Base-by-base conservation (phyloP, 2,329 filamentous ascomycete genomes). In the Blastomyces silverae region DNA sequence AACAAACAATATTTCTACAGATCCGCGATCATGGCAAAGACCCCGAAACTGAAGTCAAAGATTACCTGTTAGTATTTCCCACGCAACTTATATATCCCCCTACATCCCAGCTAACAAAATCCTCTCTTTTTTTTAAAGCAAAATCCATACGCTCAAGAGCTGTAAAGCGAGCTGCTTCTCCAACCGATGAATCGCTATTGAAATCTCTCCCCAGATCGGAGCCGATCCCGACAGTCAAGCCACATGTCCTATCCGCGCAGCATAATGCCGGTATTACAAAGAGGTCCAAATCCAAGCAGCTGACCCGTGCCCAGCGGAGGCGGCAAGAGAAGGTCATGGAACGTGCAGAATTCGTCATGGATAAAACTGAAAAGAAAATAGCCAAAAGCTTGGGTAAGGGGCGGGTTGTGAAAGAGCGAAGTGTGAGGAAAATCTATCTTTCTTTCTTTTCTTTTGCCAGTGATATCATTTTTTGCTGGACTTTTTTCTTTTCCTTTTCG, bases 71-170 rank as follows among this genome's bases (percentile, higher is more conserved):
- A 22, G 42, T 37, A 25, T 46, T 8, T 37, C 25, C 17, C 7
- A 20, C 15, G 11, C 50, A 53, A 31, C 5, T 8, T 53, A 31
- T 31, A 53, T 52, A 28, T 25, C 17, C 31, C 59, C 25, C 20
- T 37, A 34, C 31, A 57, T 46, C 62, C 68, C 68, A 66, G 8
- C 15, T 15, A 22, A 8, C 25, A 6, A 57, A 39, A 57, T 31
- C 15, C 57, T 53, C n/a, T 25, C n/a, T 34, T 48, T 28, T 66
- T n/a, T 28, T 66, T n/a, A 20, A 46, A 86, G 83, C 79, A 65
- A 77, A 80, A 60, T 82, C 83, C 1, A 68, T 79, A 20, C 83
- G 83, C 71, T 86, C 85, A 61, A 84, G 85, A 64, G 84, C 85
- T 64, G 83, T 84, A 48, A 81, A 84, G 68, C 80, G 85, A 69